Percentiles rank a stretch among this genome's conserved stretches.
Conservation (phyloP, 768 basidiomycete genomes). For the Boletus tomentosulus region DNA sequence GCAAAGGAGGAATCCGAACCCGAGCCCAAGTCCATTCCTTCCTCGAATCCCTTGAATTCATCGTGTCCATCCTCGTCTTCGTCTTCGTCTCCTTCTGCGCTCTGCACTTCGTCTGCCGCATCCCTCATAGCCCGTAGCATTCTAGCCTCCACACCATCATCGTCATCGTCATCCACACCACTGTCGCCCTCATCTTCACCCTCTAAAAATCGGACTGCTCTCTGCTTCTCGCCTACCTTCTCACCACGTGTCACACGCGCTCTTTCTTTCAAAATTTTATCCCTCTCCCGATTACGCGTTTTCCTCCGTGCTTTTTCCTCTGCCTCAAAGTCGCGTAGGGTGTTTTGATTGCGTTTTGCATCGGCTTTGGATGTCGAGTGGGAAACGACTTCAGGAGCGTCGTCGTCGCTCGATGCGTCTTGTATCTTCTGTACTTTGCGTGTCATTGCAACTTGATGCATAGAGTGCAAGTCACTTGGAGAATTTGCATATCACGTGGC, state of each 20-base stretch:
- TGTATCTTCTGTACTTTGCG: conserved; percentile 12
- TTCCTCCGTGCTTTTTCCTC: conserved; percentile 40
- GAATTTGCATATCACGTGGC: no score
- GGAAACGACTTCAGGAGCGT: conserved; percentile 49
- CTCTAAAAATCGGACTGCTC: conserved; percentile 10
- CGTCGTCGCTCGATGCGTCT: conserved; percentile 33
- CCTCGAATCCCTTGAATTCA: conserved; percentile 8
- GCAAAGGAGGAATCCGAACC: conserved; percentile 13
- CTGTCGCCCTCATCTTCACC: conserved; percentile 23
- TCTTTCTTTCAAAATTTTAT: conserved; percentile 47
- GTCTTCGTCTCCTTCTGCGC: conserved; percentile 15
- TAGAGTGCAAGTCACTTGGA: no score
- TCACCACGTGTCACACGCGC: conserved; percentile 26
- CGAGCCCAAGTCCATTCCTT: conserved; percentile 8
- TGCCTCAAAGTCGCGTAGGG: conserved; percentile 34
- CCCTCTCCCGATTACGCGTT: conserved; percentile 44
- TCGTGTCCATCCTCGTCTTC: background rate
- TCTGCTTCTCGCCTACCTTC: conserved; percentile 9
- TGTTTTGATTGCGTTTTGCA: conserved; percentile 35
- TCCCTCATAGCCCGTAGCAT: conserved; percentile 30
- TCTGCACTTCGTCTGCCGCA: conserved; percentile 21
- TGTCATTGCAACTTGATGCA: conserved; percentile 10
- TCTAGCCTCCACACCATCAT: conserved; percentile 22
- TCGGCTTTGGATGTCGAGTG: conserved; percentile 44
- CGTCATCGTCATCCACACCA: conserved; percentile 20